These are phyloP conservation scores for Boletus patriciae DNA, from an alignment of 768 basidiomycete genomes.

Conservation along the genomic window DNA sequence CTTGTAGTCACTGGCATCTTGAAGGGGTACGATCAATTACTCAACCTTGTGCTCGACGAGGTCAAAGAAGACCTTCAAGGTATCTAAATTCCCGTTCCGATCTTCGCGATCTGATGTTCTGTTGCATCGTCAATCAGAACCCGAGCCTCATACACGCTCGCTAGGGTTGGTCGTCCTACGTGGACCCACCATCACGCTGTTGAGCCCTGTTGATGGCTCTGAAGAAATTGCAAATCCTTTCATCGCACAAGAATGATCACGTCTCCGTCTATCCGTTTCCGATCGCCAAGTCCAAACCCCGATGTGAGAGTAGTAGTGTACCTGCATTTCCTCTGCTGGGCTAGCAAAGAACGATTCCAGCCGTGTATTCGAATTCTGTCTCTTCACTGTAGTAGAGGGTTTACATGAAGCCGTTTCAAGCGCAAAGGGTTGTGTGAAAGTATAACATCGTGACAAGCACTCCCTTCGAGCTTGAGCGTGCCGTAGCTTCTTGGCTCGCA, in stretches of 20 bases:
- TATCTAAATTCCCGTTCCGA: constrained; percentile 33
- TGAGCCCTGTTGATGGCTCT: constrained; percentile 93
- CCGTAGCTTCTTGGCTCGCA: background rate
- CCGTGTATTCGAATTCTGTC: constrained; percentile 10
- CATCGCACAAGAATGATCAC: constrained; percentile 56
- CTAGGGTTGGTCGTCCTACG: constrained; percentile 89
- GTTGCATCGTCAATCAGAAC: constrained; percentile 43
- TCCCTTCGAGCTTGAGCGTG: background rate
- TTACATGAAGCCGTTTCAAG: constrained; percentile 19
- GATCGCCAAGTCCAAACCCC: background rate
- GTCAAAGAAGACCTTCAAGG: constrained; percentile 82
- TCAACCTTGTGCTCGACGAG: constrained; percentile 96
- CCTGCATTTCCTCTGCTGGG: background rate
- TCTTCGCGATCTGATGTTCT: constrained; percentile 12
- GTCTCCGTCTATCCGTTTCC: background rate
- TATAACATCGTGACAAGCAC: constrained; percentile 1
- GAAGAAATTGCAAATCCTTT: constrained; percentile 95
- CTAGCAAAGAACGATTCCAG: background rate
- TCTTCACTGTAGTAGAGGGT: constrained; percentile 14
- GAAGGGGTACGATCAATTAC: constrained; percentile 94
- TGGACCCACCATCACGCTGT: constrained; percentile 90
- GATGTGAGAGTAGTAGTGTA: constrained; percentile 1
- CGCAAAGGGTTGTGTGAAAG: constrained; percentile 9
- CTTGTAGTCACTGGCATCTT: constrained; percentile 79
- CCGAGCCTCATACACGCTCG: constrained; percentile 58